A percentile compares a stretch with the other conserved stretches of the same genome.
phyloP scores from a whole-genome alignment of 179 eudicot genomes.

The Silene coronaria region DNA sequence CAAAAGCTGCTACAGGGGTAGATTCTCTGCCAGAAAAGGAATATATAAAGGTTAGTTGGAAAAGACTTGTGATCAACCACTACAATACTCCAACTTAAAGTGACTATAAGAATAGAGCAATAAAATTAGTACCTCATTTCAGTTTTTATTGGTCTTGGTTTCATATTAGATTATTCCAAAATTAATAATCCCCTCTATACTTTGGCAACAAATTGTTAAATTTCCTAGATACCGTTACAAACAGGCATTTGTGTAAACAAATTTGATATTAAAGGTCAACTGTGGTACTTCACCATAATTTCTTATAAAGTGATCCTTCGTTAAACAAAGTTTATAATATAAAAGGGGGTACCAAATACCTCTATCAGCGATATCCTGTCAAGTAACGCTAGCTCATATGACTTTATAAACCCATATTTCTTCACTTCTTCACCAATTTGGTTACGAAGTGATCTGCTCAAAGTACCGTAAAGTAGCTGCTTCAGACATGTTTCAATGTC shows the following conservation, averaged over 20 bases:
- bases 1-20: slow-evolving; percentile 82
- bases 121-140: not conserved
- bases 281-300: not conserved
- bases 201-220: not conserved
- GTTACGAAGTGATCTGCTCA: slow-evolving; percentile 65
- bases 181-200: slow-evolving; percentile 1
- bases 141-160: not conserved
- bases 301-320: not conserved
- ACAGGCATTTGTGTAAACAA: not conserved
- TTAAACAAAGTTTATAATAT: not conserved
- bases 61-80: slow-evolving; percentile 17
- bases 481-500: slow-evolving; percentile 74
- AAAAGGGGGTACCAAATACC: slow-evolving; percentile 36
- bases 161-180: not conserved
- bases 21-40: slow-evolving; percentile 51
- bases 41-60: slow-evolving; percentile 26
- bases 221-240: not conserved
- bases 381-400: slow-evolving; percentile 64
- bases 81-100: slow-evolving; percentile 7
- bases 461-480: slow-evolving; percentile 81
- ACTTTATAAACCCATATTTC: slow-evolving; percentile 61
- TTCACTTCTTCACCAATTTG: slow-evolving; percentile 66
- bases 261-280: not conserved
- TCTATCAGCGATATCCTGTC: slow-evolving; percentile 75
- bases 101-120: slow-evolving; percentile 1